Conservation (phyloP, 441 rosid species). For the Euphorbia schlechtendalii region DNA sequence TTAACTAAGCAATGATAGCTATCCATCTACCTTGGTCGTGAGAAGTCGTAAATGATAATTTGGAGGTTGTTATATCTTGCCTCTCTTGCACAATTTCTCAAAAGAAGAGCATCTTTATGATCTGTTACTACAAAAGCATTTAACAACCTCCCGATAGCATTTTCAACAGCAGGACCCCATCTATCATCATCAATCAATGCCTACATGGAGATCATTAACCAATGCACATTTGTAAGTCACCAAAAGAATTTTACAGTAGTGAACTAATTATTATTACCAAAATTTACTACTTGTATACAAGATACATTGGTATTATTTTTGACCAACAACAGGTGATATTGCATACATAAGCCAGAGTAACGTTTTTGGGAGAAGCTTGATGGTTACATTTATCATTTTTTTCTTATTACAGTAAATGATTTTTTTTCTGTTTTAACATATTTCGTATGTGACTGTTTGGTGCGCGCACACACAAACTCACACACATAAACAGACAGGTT, state of each 20-base stretch:
- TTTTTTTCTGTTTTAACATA: not conserved
- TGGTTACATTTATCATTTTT: not conserved
- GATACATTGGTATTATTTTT: too few relatives aligned
- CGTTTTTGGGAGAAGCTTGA: too few relatives aligned
- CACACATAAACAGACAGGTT: too few relatives aligned
- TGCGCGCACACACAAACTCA: too few relatives aligned
- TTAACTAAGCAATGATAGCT: constrained; percentile 10
- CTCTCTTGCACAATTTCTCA: constrained; percentile 72
- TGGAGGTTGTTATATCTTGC: constrained; percentile 62
- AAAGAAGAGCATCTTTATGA: constrained; percentile 64
- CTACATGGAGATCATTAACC: constrained; percentile 36
- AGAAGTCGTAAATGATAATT: constrained; percentile 81
- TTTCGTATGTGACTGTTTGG: too few relatives aligned
- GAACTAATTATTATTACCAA: too few relatives aligned
- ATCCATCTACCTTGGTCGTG: constrained; percentile 67
- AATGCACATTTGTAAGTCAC: not conserved
- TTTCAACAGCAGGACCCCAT: constrained; percentile 94
- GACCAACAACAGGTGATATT: too few relatives aligned
- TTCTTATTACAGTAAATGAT: too few relatives aligned
- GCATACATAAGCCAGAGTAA: too few relatives aligned
- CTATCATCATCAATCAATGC: constrained; percentile 61
- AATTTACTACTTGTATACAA: too few relatives aligned
- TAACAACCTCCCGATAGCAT: constrained; percentile 76
- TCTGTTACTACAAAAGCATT: constrained; percentile 95
- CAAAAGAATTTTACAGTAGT: too few relatives aligned